phyloP scores from a whole-genome alignment of 371 early-diverging fungal species.

The Amoeboaphelidium protococcarum region DNA sequence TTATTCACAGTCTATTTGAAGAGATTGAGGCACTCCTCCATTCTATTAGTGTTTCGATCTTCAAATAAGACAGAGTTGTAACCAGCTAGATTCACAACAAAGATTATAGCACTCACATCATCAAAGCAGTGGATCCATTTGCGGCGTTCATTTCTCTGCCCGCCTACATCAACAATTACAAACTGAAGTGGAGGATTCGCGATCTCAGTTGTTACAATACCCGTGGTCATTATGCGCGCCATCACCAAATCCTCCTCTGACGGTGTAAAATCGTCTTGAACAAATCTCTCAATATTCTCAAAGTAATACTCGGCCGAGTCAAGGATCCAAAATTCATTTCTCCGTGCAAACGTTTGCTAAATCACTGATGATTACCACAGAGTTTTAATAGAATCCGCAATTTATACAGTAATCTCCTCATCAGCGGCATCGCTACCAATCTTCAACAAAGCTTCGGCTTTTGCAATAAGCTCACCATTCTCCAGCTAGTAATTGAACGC shows the following conservation, averaged over 20 bases:
- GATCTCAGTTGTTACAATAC: constrained; percentile 3
- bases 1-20: constrained; percentile 1
- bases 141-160: constrained; percentile 8
- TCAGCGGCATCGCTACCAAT: constrained; percentile 3
- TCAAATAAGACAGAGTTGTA: constrained; percentile 6
- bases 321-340: constrained; percentile 4
- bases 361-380: constrained; percentile 3
- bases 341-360: constrained; percentile 1
- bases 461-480: constrained; percentile 1
- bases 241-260: constrained; percentile 6
- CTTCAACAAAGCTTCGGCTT: background rate
- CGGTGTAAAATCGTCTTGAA: constrained; percentile 4
- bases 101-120: constrained; percentile 3
- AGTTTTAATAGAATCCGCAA: background rate
- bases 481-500: background rate
- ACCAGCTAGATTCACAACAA: constrained; percentile 5
- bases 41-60: constrained; percentile 2
- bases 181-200: constrained; percentile 2
- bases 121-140: constrained; percentile 11
- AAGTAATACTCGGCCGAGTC: constrained; percentile 3
- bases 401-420: constrained; percentile 1
- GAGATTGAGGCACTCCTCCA: constrained; percentile 3
- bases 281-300: constrained; percentile 6
- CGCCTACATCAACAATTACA: constrained; percentile 4
- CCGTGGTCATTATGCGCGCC: constrained; percentile 7